Evolutionary conservation across 768 basidiomycete genomes (phyloP).

Genomic region (Holtermannia corniformis): DNA sequence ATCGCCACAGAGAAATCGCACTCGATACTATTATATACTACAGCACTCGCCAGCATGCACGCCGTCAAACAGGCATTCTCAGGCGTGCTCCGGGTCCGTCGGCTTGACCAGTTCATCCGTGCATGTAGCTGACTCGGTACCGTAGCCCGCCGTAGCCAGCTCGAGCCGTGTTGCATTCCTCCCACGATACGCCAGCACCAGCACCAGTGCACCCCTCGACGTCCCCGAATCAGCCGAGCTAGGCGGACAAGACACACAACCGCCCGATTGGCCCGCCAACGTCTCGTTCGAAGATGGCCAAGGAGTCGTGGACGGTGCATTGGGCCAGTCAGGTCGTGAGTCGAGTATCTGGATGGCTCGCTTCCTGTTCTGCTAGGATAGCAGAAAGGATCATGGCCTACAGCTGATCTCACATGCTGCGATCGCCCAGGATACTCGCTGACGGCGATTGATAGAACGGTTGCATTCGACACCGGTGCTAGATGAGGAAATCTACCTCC

Average conservation of each 20-base stretch:
- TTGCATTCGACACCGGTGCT: background rate
- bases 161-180: background rate
- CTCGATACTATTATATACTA: too few relatives aligned
- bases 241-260: background rate
- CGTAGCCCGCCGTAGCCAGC: background rate
- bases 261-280: background rate
- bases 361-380: too few relatives aligned
- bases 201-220: background rate
- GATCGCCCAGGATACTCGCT: too few relatives aligned
- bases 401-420: too few relatives aligned
- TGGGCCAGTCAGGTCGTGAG: background rate
- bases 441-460: background rate
- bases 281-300: background rate
- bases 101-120: too few relatives aligned
- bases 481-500: constrained; percentile 16
- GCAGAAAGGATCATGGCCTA: too few relatives aligned
- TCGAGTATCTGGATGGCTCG: background rate
- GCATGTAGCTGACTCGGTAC: background rate
- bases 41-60: background rate
- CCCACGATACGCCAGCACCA: background rate
- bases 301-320: background rate
- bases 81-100: background rate
- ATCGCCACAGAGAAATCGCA: too few relatives aligned
- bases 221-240: background rate
- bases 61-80: background rate